A percentile compares a stretch with the other conserved stretches of the same genome.
phyloP scores from a whole-genome alignment of 192 early-diverging fungal species.

The Coemansia pectinata region DNA sequence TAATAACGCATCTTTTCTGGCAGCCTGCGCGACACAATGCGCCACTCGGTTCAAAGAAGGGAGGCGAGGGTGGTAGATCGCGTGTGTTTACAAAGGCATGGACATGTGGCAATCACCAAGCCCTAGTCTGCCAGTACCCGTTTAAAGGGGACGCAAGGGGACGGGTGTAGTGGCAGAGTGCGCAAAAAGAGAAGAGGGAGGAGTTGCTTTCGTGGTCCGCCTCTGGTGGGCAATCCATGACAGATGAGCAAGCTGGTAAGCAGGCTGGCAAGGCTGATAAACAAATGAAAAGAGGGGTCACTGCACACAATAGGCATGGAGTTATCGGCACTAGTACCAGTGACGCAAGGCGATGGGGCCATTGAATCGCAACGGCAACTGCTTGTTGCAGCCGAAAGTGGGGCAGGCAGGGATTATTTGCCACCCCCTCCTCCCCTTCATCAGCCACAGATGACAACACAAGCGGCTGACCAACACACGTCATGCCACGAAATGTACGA shows the following conservation, averaged over 20 bases:
- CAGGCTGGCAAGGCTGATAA: not conserved
- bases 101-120: not conserved
- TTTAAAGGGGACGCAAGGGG: not conserved
- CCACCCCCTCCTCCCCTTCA: not conserved
- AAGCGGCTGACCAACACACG: not conserved
- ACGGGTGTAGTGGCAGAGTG: not conserved
- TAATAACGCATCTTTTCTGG: not conserved
- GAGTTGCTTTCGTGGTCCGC: not conserved
- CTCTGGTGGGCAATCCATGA: not conserved
- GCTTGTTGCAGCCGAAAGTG: not conserved
- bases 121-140: constrained; percentile 2
- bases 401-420: constrained; percentile 1
- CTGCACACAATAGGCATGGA: not conserved
- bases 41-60: constrained; percentile 6
- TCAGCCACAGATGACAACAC: not conserved
- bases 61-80: not conserved
- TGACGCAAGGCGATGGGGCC: constrained; percentile 1
- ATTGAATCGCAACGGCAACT: not conserved
- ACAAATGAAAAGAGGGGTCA: not conserved
- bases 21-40: not conserved
- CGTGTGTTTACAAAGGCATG: constrained; percentile 4
- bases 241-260: not conserved
- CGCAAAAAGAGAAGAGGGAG: not conserved
- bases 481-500: not conserved
- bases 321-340: not conserved